phyloP scores from a whole-genome alignment of 1,284 basidiomycete species.

The Irpex lacteus region DNA sequence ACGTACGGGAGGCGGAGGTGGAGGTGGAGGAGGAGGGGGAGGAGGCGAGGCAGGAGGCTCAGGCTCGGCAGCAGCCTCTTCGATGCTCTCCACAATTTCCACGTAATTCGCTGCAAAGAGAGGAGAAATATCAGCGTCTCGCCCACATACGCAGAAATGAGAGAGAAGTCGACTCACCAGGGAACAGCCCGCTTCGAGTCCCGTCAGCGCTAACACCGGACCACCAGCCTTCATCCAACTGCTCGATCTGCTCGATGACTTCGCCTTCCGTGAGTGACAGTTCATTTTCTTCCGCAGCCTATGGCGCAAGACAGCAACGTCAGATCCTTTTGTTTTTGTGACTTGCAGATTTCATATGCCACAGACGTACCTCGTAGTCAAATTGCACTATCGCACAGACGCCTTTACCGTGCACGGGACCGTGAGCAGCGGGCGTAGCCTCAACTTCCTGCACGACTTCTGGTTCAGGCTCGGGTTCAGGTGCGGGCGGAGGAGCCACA shows the following conservation, averaged over 20 bases:
- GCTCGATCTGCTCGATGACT: conserved; percentile 77
- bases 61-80: conserved; percentile 37
- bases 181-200: conserved; percentile 69
- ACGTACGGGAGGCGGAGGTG: conserved; percentile 39
- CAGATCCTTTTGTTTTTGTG: no score
- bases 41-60: conserved; percentile 36
- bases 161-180: conserved; percentile 44
- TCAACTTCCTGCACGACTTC: conserved; percentile 34
- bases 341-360: not conserved
- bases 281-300: conserved; percentile 84
- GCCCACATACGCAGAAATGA: no score
- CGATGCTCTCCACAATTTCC: conserved; percentile 53
- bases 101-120: conserved; percentile 71
- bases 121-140: not conserved
- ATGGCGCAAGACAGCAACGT: not conserved
- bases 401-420: conserved; percentile 42
- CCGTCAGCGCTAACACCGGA: conserved; percentile 66
- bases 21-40: conserved; percentile 33
- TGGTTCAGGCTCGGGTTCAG: conserved; percentile 43
- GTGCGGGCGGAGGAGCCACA: conserved; percentile 24
- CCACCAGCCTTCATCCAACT: conserved; percentile 89
- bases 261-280: conserved; percentile 80
- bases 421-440: conserved; percentile 24
- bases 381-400: conserved; percentile 66
- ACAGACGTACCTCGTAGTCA: conserved; percentile 64